A percentile compares a stretch with the other conserved stretches of the same genome.
Conservation (phyloP, 2,329 filamentous ascomycete species). For the Juglanconis juglandina region DNA sequence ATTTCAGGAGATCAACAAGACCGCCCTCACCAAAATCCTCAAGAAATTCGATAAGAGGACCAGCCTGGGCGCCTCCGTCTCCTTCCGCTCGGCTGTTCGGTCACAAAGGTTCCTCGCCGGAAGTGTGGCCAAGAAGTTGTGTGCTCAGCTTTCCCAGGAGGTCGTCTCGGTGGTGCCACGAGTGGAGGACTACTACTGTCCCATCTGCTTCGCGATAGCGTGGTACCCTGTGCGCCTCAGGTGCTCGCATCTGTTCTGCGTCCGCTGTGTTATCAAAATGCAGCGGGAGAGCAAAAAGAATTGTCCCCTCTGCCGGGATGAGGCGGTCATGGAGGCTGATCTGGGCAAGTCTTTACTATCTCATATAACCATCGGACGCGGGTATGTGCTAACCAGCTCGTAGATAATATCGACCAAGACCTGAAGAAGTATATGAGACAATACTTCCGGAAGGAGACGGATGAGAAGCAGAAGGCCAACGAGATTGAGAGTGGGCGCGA, state of each 20-base stretch:
- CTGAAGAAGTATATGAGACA: conserved; percentile 67
- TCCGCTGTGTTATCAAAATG: conserved; percentile 76
- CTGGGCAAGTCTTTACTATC: conserved; percentile 43
- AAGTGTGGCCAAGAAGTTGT: conserved; percentile 70
- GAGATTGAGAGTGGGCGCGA: conserved; percentile 73
- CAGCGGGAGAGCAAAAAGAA: conserved; percentile 65
- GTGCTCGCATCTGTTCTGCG: conserved; percentile 79
- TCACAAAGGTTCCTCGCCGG: conserved; percentile 61
- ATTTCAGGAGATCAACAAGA: conserved; percentile 80
- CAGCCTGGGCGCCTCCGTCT: conserved; percentile 63
- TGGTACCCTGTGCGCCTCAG: conserved; percentile 75
- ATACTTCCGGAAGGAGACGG: conserved; percentile 71
- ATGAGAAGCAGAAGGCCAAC: conserved; percentile 66
- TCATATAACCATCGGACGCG: not conserved
- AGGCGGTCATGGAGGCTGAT: conserved; percentile 68
- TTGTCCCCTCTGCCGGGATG: conserved; percentile 73
- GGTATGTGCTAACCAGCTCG: not conserved
- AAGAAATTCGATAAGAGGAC: conserved; percentile 93
- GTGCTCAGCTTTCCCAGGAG: conserved; percentile 68
- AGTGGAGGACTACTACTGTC: conserved; percentile 79
- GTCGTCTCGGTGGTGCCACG: conserved; percentile 73
- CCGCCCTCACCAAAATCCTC: conserved; percentile 76
- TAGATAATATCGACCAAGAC: conserved; percentile 67
- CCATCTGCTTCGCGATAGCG: conserved; percentile 74
- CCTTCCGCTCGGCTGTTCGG: conserved; percentile 57